Evolutionary conservation across 345 rosid species (phyloP).

Genomic region (Excoecaria cochinchinensis): DNA sequence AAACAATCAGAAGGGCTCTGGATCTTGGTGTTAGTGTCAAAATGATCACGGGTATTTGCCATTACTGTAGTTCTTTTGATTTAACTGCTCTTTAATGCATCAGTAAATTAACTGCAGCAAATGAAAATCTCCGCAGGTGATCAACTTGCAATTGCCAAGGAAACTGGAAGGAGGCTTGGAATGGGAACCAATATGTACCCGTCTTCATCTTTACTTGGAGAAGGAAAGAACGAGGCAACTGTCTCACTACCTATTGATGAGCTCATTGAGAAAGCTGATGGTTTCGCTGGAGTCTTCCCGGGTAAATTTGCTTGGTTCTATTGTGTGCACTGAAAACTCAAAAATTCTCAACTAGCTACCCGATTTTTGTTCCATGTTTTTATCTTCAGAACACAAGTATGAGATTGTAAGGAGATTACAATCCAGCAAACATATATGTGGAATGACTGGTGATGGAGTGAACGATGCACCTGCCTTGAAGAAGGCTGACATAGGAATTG

Average conservation of each 20-base stretch:
- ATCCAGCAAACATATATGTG: constrained; percentile 49
- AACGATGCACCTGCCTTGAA: constrained; percentile 66
- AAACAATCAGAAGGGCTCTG: constrained; percentile 59
- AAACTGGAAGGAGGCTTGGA: constrained; percentile 67
- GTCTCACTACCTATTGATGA: constrained; percentile 40
- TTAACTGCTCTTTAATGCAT: not conserved
- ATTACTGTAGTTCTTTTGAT: not conserved
- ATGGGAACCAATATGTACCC: constrained; percentile 57
- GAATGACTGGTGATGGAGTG: constrained; percentile 70
- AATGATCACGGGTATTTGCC: constrained; percentile 55
- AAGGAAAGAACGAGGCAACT: constrained; percentile 30
- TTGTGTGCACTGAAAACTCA: not conserved
- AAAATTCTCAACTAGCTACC: not conserved
- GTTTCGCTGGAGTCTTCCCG: constrained; percentile 70
- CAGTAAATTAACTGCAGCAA: not conserved
- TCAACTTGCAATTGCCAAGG: constrained; percentile 64
- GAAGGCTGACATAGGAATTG: constrained; percentile 68
- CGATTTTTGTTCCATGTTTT: constrained; percentile 11
- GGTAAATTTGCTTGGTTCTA: constrained; percentile 25
- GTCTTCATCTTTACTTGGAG: constrained; percentile 52
- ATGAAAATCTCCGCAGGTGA: constrained; percentile 38
- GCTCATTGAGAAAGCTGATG: constrained; percentile 52
- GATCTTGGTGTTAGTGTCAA: constrained; percentile 65
- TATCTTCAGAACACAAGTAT: constrained; percentile 47
- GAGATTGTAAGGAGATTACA: constrained; percentile 59